Evolutionary conservation across 768 basidiomycete species (phyloP), one percentile per base, ranked within the genome.

Genomic region (Mycena maculata): DNA sequence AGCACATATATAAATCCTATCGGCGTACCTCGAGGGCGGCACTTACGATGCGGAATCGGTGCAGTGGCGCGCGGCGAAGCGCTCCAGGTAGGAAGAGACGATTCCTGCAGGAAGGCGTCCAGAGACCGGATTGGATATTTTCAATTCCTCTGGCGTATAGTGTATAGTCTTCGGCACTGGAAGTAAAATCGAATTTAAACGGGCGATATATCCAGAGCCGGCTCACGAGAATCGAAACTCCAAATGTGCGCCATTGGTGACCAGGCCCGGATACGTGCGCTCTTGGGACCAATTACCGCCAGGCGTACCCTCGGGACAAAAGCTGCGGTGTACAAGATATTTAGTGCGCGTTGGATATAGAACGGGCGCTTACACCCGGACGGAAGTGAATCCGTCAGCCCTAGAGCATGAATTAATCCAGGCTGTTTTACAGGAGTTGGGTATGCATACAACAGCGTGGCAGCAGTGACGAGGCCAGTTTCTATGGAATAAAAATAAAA

Each of bases 221-320:
- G n/a, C n/a, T 48, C 47, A 48, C 47, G 47, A 48, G 25, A 48
- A 48, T 15, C 47, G 47, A 15, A 48, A 48, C 13, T 48, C 47
- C 13, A 48, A 48, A 28, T 48, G 27, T 15, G 47, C 47, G 47
- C 47, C 47, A 28, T 48, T 48, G 23, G 47, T 48, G 4, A 48
- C 25, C 3, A 48, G 25, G 8, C 47, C 47, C 7, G 47, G 47
- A 15, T 48, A 48, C 13, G 27, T 48, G 15, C 47, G 25, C 47
- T 48, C 47, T 15, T 11, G 11, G 2, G 47, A 48, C 47, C 47
- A 48, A 20, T 48, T 48, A 12, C 47, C 47, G 25, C 47, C 47
- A 13, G 13, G 23, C 13, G 47, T 48, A 27, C 27, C 27, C 25
- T 48, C 47, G 5, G 47, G 47, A 25, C 47, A 48, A 25, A 48